Conservation (phyloP, 2,329 filamentous ascomycete genomes). For the Diaporthe nobilis region DNA sequence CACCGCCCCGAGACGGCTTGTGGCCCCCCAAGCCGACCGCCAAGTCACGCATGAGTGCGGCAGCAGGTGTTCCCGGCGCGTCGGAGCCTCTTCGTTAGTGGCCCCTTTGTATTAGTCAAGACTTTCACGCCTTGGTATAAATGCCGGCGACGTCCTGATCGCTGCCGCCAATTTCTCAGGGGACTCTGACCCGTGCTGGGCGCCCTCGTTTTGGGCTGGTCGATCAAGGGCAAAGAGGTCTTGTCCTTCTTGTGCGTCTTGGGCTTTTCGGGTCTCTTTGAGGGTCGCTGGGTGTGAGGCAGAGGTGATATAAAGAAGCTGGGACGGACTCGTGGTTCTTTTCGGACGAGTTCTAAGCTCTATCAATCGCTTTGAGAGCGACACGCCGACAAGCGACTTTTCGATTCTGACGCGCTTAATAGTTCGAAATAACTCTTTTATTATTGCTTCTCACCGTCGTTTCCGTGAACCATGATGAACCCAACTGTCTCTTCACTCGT, state of each 20-base stretch:
- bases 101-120: constrained; percentile 18
- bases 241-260: constrained; percentile 28
- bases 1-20: constrained; percentile 12
- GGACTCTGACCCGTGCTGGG: constrained; percentile 8
- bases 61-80: not conserved
- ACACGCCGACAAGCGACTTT: not conserved
- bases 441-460: not conserved
- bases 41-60: constrained; percentile 22
- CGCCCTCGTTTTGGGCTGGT: constrained; percentile 9
- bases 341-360: not conserved
- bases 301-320: constrained; percentile 1
- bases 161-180: constrained; percentile 27
- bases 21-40: constrained; percentile 11
- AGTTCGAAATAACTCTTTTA: not conserved
- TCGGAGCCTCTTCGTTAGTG: not conserved
- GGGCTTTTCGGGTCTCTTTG: not conserved
- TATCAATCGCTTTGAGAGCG: not conserved
- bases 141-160: constrained; percentile 22
- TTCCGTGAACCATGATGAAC: constrained; percentile 25
- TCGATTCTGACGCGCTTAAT: not conserved
- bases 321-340: not conserved
- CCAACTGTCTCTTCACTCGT: constrained; percentile 10
- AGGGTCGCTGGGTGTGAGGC: too few relatives aligned
- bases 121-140: constrained; percentile 21
- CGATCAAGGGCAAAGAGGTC: constrained; percentile 20